Percentiles rank a stretch among this genome's conserved stretches.
These are phyloP conservation scores for Nicotiana tomentosiformis DNA, from an alignment of 257 asterid genomes.

Conservation along the genomic window DNA sequence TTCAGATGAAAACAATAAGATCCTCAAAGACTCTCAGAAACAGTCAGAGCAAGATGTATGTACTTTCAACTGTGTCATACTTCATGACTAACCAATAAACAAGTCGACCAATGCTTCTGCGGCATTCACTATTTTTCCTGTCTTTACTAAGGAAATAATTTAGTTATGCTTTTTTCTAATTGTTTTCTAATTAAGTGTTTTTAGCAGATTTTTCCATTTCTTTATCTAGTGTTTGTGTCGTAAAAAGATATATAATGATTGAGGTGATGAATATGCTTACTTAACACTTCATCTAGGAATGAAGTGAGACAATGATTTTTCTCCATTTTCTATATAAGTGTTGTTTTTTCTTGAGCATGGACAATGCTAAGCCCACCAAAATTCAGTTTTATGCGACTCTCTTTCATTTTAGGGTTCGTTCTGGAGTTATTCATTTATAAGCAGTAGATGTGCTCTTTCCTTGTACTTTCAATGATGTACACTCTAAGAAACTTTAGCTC, in stretches of 20 bases:
- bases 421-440: neutral
- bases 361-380: neutral
- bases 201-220: slow-evolving; percentile 3
- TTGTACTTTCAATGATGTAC: neutral
- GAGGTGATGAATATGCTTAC: neutral
- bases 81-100: slow-evolving; percentile 12
- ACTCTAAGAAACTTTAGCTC: neutral
- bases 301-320: neutral
- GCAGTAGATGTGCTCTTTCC: neutral
- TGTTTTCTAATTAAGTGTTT: neutral
- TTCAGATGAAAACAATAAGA: slow-evolving; percentile 57
- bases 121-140: slow-evolving; percentile 1
- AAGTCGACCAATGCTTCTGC: neutral
- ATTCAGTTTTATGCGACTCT: neutral
- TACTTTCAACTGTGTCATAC: slow-evolving; percentile 11
- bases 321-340: neutral
- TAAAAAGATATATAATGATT: neutral
- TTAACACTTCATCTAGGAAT: neutral
- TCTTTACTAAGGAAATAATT: neutral
- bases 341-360: neutral
- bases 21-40: slow-evolving; percentile 55
- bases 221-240: neutral
- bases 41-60: slow-evolving; percentile 85
- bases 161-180: neutral
- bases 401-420: neutral